Evolutionary conservation across 176 grass and related monocot species (phyloP), one percentile per base, ranked within the genome.

Genomic region (Tillandsia leiboldiana): DNA sequence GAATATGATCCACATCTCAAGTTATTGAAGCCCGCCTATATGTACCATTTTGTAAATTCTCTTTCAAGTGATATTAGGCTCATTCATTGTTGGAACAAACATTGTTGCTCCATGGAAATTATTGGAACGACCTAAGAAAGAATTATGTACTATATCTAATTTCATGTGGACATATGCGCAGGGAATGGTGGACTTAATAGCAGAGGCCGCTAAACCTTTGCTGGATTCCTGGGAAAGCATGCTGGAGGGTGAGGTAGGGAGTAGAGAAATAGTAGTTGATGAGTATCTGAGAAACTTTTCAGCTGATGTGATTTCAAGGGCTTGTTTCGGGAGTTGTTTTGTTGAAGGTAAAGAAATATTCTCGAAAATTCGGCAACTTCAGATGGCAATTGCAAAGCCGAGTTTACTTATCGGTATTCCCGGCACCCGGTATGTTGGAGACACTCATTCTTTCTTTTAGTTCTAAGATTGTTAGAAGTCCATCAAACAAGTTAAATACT

Each of bases 281-380:
- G 80, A 78, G 26, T 80, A 79, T 62, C 77, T 96, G 77, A 88
- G 85, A 62, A 86, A 51, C 49, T 84, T 96, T 70, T 96, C 91
- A 71, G 87, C 82, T 78, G 85, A 90, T 86, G 70, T 91, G 42
- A 81, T 96, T 80, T 91, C 87, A 51, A 88, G 65, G 67, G 69
- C 80, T 72, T 88, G 81, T 75, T 96, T 96, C 29, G 91, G 91
- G 4, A 88, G 81, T 66, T 88, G 80, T 71, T 91, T 85, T 5
- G 11, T 62, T 29, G 71, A 79, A 88, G 87, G 91, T 0, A 80
- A 88, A 58, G 85, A 91, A 69, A 85, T 96, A 75, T 86, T 96
- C 48, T 77, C 51, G 49, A 85, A 85, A 17, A 86, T 96, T 58
- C 78, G 74, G 1, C 68, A 68, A 64, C 85, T 96, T 88, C 91